phyloP scores from a whole-genome alignment of 1,284 basidiomycete genomes.

The Lentinula novae-zelandiae region DNA sequence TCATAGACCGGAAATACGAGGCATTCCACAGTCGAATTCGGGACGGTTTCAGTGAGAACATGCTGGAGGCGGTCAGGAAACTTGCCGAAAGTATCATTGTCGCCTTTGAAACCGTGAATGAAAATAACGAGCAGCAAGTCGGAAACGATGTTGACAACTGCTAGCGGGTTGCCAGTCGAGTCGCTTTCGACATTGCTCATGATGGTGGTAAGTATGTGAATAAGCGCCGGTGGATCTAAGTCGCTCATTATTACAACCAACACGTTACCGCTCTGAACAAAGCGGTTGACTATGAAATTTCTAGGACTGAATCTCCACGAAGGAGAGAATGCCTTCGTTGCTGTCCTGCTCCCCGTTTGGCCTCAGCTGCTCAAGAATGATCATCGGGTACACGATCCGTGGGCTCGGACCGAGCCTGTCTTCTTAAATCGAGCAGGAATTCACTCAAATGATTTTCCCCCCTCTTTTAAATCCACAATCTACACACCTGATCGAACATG shows the following conservation, averaged over 20 bases:
- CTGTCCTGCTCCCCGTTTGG: no score
- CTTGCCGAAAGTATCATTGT: constrained; percentile 71
- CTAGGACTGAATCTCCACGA: no score
- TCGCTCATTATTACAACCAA: neutral
- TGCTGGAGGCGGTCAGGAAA: constrained; percentile 80
- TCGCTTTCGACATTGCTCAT: constrained; percentile 6
- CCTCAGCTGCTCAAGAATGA: neutral
- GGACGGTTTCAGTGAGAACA: constrained; percentile 60
- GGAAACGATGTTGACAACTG: constrained; percentile 3
- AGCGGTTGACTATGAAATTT: no score
- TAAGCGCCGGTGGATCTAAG: neutral
- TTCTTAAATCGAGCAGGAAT: neutral
- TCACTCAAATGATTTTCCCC: neutral
- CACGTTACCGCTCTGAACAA: neutral
- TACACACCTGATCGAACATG: neutral
- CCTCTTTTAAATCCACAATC: neutral
- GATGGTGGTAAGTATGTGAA: neutral
- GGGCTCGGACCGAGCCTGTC: neutral
- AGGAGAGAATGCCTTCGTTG: no score
- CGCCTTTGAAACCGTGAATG: constrained; percentile 70
- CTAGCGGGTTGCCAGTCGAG: constrained; percentile 9
- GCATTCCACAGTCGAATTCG: constrained; percentile 60
- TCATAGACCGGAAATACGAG: constrained; percentile 89
- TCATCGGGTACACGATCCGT: neutral
- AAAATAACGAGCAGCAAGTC: constrained; percentile 57